Evolutionary conservation across 2,329 filamentous ascomycete genomes (phyloP).

Genomic region (Onygena corvina): DNA sequence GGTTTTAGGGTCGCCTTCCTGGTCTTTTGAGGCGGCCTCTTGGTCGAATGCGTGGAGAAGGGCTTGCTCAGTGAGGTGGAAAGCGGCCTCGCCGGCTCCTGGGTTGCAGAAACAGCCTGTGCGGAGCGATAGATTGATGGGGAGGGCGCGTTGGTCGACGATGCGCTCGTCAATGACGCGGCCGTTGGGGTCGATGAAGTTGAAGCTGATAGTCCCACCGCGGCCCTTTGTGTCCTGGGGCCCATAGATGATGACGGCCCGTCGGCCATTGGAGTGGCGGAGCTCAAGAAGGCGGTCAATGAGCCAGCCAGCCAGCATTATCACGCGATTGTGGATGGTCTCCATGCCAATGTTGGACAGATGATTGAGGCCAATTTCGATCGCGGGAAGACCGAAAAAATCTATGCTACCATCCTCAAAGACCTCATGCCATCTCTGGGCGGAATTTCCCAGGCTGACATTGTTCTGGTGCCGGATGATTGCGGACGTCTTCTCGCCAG

Average conservation of each 20-base stretch:
- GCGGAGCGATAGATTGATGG: constrained; percentile 47
- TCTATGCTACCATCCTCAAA: constrained; percentile 57
- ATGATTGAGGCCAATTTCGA: constrained; percentile 43
- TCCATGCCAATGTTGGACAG: constrained; percentile 38
- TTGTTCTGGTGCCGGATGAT: background rate
- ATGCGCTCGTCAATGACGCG: constrained; percentile 44
- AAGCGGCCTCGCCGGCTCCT: constrained; percentile 31
- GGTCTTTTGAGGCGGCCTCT: constrained; percentile 7
- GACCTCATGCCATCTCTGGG: constrained; percentile 35
- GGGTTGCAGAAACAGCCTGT: constrained; percentile 48
- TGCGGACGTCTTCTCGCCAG: constrained; percentile 49
- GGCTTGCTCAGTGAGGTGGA: constrained; percentile 28
- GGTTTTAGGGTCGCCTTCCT: constrained; percentile 14
- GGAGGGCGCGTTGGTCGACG: constrained; percentile 48
- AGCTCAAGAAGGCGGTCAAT: constrained; percentile 39
- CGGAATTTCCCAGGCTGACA: constrained; percentile 18
- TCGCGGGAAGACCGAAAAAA: constrained; percentile 53
- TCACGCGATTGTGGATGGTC: constrained; percentile 48
- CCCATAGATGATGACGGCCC: constrained; percentile 45
- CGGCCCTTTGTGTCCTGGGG: constrained; percentile 39
- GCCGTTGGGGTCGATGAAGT: constrained; percentile 44
- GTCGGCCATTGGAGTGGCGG: constrained; percentile 42
- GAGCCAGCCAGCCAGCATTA: constrained; percentile 41
- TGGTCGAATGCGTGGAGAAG: constrained; percentile 8
- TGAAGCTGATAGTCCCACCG: constrained; percentile 54